Conservation (phyloP, 352 stramenopile genomes). For the Hyaloperonospora arabidopsidis region DNA sequence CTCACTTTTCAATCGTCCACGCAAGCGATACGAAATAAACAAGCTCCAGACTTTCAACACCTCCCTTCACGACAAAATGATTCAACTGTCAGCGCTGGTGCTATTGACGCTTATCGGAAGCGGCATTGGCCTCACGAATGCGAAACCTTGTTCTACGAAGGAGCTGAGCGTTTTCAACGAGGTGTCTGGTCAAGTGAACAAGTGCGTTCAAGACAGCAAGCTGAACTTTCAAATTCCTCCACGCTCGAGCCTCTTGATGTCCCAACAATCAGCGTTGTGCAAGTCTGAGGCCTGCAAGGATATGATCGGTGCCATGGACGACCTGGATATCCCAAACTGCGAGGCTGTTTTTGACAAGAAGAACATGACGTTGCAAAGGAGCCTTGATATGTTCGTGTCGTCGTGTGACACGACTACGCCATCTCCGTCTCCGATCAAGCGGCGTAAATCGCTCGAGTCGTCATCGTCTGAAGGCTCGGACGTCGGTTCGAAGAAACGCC, state of each 20-base stretch:
- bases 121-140: background rate
- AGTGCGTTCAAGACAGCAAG: slow-evolving; percentile 33
- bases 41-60: background rate
- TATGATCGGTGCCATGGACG: slow-evolving; percentile 50
- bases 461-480: slow-evolving; percentile 17
- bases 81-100: slow-evolving; percentile 4
- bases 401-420: slow-evolving; percentile 32
- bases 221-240: slow-evolving; percentile 39
- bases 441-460: slow-evolving; percentile 27
- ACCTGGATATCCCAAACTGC: slow-evolving; percentile 47
- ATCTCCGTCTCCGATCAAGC: slow-evolving; percentile 37
- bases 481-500: slow-evolving; percentile 13
- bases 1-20: slow-evolving; percentile 21
- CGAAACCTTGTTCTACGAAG: slow-evolving; percentile 28
- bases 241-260: slow-evolving; percentile 19
- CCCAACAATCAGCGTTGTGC: slow-evolving; percentile 32
- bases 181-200: slow-evolving; percentile 28
- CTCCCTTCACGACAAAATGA: slow-evolving; percentile 13
- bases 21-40: slow-evolving; percentile 17
- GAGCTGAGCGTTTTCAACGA: slow-evolving; percentile 44
- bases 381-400: slow-evolving; percentile 39
- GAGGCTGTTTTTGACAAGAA: slow-evolving; percentile 36
- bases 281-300: slow-evolving; percentile 35
- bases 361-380: slow-evolving; percentile 47
- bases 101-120: slow-evolving; percentile 10